Percentiles rank a stretch among this genome's conserved stretches.
Evolutionary conservation across 2,329 filamentous ascomycete species (phyloP).

Genomic region (Dendrostoma leiphaemia): DNA sequence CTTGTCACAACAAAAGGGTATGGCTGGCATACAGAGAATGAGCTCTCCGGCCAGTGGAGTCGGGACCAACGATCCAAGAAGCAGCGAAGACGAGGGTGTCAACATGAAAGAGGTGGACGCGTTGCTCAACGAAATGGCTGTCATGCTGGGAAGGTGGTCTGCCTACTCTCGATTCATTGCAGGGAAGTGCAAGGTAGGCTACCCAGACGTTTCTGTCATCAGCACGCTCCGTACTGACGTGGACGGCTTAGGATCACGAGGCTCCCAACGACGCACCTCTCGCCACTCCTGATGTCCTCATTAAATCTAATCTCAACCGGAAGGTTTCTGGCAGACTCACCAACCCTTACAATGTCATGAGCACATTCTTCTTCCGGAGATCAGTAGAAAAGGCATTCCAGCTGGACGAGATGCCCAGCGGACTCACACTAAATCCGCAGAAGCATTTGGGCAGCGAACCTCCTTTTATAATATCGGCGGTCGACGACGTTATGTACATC

Average conservation of each 20-base stretch:
- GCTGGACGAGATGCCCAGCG: constrained; percentile 81
- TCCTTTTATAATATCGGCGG: constrained; percentile 90
- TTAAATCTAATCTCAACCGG: constrained; percentile 73
- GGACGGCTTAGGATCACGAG: constrained; percentile 44
- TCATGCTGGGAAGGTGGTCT: constrained; percentile 93
- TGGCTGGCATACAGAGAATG: constrained; percentile 62
- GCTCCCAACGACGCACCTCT: constrained; percentile 55
- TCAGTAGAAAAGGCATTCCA: constrained; percentile 98
- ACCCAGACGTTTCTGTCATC: constrained; percentile 17
- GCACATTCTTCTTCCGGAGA: constrained; percentile 92
- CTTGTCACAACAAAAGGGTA: constrained; percentile 65
- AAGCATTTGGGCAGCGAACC: constrained; percentile 72
- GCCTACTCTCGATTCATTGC: constrained; percentile 87
- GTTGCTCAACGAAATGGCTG: constrained; percentile 79
- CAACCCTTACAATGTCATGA: constrained; percentile 85
- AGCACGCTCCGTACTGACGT: constrained; percentile 24
- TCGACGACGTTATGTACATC: constrained; percentile 99
- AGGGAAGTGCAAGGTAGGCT: constrained; percentile 75
- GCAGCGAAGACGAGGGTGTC: constrained; percentile 85
- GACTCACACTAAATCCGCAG: constrained; percentile 73
- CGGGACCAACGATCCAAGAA: constrained; percentile 46
- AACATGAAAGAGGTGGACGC: constrained; percentile 96
- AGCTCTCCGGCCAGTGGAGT: constrained; percentile 69
- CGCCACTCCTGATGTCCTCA: constrained; percentile 69
- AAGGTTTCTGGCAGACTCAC: constrained; percentile 76